These are phyloP conservation scores for Colletotrichum lentis DNA, from an alignment of 2,329 filamentous ascomycete genomes.

Conservation along the genomic window DNA sequence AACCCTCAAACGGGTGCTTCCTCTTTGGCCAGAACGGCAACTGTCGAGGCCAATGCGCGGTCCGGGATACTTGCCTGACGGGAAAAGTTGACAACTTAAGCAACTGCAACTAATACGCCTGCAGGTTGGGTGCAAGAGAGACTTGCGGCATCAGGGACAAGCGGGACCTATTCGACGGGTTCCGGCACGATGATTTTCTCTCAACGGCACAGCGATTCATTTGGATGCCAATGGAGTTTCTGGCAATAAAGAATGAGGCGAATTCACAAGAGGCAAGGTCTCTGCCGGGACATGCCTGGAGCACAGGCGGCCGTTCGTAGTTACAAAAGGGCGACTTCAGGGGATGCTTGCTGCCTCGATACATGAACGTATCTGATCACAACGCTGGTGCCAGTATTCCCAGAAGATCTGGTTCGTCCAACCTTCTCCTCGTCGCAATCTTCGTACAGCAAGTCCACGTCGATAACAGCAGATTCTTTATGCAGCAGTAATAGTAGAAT, in stretches of 20 bases:
- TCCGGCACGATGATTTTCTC: not conserved
- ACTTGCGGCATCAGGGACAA: not conserved
- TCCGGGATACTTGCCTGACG: not conserved
- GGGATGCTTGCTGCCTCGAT: too few relatives aligned
- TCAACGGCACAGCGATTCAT: not conserved
- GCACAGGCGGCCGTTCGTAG: too few relatives aligned
- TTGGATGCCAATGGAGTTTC: not conserved
- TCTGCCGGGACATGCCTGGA: too few relatives aligned
- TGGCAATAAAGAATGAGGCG: not conserved
- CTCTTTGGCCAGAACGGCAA: not conserved
- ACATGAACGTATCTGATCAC: too few relatives aligned
- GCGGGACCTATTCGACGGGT: not conserved
- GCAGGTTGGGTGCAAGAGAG: not conserved
- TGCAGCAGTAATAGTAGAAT: too few relatives aligned
- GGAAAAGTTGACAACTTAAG: not conserved
- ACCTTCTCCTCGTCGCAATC: too few relatives aligned
- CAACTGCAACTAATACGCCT: constrained; percentile 1
- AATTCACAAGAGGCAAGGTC: too few relatives aligned
- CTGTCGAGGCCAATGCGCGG: not conserved
- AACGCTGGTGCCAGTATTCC: too few relatives aligned
- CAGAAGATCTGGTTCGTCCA: too few relatives aligned
- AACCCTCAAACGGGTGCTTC: constrained; percentile 1
- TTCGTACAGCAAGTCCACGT: too few relatives aligned
- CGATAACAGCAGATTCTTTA: too few relatives aligned
- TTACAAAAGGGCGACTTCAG: too few relatives aligned